Evolutionary conservation across 441 rosid genomes (phyloP).

Genomic region (Biscutella laevigata): DNA sequence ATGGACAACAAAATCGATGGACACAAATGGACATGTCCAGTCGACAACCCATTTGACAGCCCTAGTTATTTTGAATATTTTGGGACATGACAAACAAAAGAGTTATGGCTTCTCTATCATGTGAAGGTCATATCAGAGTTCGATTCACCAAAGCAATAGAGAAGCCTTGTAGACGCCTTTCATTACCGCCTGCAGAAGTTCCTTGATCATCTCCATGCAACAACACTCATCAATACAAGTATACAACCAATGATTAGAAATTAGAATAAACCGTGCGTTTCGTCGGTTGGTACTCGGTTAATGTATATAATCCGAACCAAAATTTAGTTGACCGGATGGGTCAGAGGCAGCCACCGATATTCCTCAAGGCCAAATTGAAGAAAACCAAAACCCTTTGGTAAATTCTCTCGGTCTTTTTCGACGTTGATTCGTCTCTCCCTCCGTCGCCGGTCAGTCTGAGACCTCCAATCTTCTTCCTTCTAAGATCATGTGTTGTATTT

Average conservation of each 20-base stretch:
- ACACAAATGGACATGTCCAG: too few species aligned
- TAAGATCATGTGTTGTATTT: neutral
- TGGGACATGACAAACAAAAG: too few species aligned
- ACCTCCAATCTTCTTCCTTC: neutral
- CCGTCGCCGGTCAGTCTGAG: conserved; percentile 7
- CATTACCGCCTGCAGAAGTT: neutral
- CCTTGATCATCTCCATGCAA: neutral
- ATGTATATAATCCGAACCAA: too few species aligned
- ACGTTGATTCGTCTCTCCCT: conserved; percentile 9
- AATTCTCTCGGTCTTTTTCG: neutral
- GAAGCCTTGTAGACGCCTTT: neutral
- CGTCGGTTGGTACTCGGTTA: too few species aligned
- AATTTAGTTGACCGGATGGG: conserved; percentile 1
- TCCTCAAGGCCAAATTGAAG: neutral
- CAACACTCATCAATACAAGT: too few species aligned
- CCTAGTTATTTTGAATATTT: too few species aligned
- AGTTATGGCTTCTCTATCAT: too few species aligned
- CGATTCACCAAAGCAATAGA: neutral
- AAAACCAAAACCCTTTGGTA: conserved; percentile 1
- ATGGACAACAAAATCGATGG: too few species aligned
- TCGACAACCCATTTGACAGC: too few species aligned
- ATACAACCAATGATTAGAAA: too few species aligned
- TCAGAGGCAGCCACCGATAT: neutral
- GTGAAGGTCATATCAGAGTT: neutral
- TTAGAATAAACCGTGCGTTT: too few species aligned